Evolutionary conservation across 73 alveolate genomes (phyloP).

Genomic region (Paraurostyla sp.): DNA sequence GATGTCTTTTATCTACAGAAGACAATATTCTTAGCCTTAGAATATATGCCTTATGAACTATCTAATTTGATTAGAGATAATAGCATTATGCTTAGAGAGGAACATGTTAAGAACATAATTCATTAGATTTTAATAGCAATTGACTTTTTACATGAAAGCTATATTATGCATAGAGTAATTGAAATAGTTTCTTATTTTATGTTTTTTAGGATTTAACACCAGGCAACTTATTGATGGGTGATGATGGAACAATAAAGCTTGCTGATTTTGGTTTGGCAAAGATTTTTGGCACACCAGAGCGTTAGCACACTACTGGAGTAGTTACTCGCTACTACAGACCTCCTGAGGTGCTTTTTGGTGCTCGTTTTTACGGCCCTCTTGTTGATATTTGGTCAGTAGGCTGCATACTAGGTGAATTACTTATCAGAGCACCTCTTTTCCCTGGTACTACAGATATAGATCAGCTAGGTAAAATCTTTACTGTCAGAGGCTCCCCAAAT

Average conservation of each 20-base stretch:
- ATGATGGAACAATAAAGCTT: slow-evolving; percentile 80
- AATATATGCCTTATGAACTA: slow-evolving; percentile 79
- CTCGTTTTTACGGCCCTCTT: slow-evolving; percentile 73
- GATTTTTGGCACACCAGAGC: slow-evolving; percentile 71
- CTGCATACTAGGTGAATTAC: slow-evolving; percentile 86
- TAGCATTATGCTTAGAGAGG: slow-evolving; percentile 69
- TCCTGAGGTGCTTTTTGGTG: slow-evolving; percentile 83
- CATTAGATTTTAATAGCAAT: slow-evolving; percentile 85
- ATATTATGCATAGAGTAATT: slow-evolving; percentile 88
- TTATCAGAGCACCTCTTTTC: slow-evolving; percentile 71
- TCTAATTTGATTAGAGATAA: slow-evolving; percentile 66
- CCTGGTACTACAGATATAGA: slow-evolving; percentile 80
- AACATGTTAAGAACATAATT: slow-evolving; percentile 74
- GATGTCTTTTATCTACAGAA: slow-evolving; percentile 77
- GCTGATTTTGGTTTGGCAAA: slow-evolving; percentile 94
- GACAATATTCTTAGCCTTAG: slow-evolving; percentile 80
- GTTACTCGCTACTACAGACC: slow-evolving; percentile 82
- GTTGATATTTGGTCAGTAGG: slow-evolving; percentile 93
- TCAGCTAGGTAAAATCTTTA: slow-evolving; percentile 73
- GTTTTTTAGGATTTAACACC: slow-evolving; percentile 84
- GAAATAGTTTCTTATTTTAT: not conserved
- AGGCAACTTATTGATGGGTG: slow-evolving; percentile 82
- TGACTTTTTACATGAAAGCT: slow-evolving; percentile 81
- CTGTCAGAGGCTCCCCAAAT: slow-evolving; percentile 79
- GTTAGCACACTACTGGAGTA: slow-evolving; percentile 65